A percentile compares a stretch with the other conserved stretches of the same genome.
Evolutionary conservation across 139 green algal genomes (phyloP).

Genomic region (Pleodorina starrii): DNA sequence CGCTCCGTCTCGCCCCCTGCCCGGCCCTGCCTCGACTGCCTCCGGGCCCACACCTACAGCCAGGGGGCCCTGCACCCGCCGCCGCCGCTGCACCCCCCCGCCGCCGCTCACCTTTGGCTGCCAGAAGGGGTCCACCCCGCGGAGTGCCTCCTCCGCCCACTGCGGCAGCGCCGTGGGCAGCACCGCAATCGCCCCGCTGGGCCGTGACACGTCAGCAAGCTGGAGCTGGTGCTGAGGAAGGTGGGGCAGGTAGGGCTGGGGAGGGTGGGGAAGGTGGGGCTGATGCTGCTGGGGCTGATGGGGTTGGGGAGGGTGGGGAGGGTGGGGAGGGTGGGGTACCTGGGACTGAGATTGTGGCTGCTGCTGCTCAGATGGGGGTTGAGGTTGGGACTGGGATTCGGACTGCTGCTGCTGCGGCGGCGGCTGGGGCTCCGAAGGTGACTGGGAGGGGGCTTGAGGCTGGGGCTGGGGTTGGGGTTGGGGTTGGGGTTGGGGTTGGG

Average conservation of each 20-base stretch:
- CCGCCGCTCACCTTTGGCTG: neutral
- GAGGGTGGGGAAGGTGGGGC: neutral
- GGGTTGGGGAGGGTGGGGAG: no score
- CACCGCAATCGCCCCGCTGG: neutral
- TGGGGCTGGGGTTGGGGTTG: neutral
- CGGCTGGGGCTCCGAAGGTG: neutral
- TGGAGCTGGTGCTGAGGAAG: neutral
- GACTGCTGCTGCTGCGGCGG: neutral
- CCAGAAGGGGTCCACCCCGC: conserved; percentile 29
- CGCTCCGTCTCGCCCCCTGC: neutral
- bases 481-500: neutral
- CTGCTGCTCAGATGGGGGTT: neutral
- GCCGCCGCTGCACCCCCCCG: neutral
- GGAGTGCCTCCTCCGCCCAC: conserved; percentile 13
- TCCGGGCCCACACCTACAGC: neutral
- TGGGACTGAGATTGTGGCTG: neutral
- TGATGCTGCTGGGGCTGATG: neutral
- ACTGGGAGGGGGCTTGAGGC: neutral
- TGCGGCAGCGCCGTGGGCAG: neutral
- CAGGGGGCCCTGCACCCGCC: neutral
- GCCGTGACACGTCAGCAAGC: neutral
- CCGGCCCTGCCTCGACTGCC: neutral
- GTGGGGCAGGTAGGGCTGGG: neutral
- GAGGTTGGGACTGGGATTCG: neutral
- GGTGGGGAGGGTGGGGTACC: neutral